Evolutionary conservation across 768 basidiomycete species (phyloP).

Genomic region (Tylopilus sp.): DNA sequence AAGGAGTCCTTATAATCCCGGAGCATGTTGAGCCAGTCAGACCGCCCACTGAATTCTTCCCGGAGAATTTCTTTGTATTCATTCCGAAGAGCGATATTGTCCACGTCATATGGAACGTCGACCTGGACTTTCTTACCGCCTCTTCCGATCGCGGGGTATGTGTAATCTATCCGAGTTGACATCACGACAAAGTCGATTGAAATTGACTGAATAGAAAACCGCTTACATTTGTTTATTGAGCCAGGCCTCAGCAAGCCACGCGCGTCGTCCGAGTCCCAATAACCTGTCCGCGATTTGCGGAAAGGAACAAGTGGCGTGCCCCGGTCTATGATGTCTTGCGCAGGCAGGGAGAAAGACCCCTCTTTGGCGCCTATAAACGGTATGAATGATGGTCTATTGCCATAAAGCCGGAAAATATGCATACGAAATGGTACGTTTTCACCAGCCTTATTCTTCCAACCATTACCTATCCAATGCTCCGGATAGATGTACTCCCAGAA

Average conservation of each 20-base stretch:
- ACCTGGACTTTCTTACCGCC: slow-evolving; percentile 8
- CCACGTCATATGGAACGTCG: slow-evolving; percentile 6
- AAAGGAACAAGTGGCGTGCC: slow-evolving; percentile 10
- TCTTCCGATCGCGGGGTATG: slow-evolving; percentile 16
- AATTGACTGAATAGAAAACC: neutral
- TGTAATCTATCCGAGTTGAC: slow-evolving; percentile 11
- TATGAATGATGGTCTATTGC: neutral
- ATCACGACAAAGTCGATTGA: neutral
- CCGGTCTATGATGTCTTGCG: neutral
- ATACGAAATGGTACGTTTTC: slow-evolving; percentile 3
- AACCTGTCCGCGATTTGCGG: neutral
- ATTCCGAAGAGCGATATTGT: neutral
- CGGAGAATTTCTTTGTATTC: neutral
- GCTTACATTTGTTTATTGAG: slow-evolving; percentile 7
- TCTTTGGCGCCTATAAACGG: neutral
- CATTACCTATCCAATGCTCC: slow-evolving; percentile 11
- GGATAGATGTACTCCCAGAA: slow-evolving; percentile 24
- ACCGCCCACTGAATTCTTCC: neutral
- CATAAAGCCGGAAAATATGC: neutral
- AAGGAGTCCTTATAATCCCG: neutral
- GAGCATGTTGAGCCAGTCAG: neutral
- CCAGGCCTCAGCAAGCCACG: slow-evolving; percentile 2
- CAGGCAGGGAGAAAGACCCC: neutral
- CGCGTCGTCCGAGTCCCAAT: slow-evolving; percentile 14
- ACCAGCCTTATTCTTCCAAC: slow-evolving; percentile 9